A percentile compares a stretch with the other conserved stretches of the same genome.
Evolutionary conservation across 768 basidiomycete species (phyloP).

Genomic region (Lactifluus rugatus): DNA sequence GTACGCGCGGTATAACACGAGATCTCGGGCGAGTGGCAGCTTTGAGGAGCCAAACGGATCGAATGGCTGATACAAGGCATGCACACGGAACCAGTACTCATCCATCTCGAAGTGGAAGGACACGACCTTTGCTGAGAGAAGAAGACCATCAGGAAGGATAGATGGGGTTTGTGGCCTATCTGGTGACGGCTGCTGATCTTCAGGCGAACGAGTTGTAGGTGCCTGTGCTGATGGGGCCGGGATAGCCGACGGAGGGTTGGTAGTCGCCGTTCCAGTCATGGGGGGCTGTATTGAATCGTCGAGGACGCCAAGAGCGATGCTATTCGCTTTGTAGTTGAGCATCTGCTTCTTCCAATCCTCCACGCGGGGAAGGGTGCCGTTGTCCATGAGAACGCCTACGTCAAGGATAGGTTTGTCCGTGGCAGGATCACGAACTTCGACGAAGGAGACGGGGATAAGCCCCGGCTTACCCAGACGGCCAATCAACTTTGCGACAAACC

Average conservation of each 20-base stretch:
- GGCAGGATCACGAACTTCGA: constrained; percentile 88
- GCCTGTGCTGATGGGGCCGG: constrained; percentile 17
- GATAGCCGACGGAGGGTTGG: constrained; percentile 9
- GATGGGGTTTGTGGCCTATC: constrained; percentile 34
- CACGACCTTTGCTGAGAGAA: constrained; percentile 80
- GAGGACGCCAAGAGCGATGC: constrained; percentile 88
- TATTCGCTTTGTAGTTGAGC: constrained; percentile 90
- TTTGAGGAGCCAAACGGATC: constrained; percentile 43
- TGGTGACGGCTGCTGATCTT: constrained; percentile 25
- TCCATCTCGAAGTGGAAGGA: constrained; percentile 97
- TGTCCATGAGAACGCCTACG: constrained; percentile 69
- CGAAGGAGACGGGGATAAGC: constrained; percentile 93
- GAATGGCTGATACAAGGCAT: constrained; percentile 83
- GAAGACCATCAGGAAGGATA: constrained; percentile 68
- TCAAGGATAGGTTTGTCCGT: constrained; percentile 75
- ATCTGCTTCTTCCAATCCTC: constrained; percentile 98
- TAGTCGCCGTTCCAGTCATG: neutral
- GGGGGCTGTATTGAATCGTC: constrained; percentile 46
- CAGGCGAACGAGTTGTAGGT: constrained; percentile 20
- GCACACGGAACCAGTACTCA: constrained; percentile 95
- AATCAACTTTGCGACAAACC: constrained; percentile 99
- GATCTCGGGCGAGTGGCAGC: constrained; percentile 60
- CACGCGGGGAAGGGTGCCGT: constrained; percentile 86
- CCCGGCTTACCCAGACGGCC: constrained; percentile 91
- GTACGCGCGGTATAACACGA: constrained; percentile 90